Percentiles rank a stretch among this genome's conserved stretches.
Evolutionary conservation across 805 yeast species (phyloP).

Genomic region (Saccharomycopsis fibuligera): DNA sequence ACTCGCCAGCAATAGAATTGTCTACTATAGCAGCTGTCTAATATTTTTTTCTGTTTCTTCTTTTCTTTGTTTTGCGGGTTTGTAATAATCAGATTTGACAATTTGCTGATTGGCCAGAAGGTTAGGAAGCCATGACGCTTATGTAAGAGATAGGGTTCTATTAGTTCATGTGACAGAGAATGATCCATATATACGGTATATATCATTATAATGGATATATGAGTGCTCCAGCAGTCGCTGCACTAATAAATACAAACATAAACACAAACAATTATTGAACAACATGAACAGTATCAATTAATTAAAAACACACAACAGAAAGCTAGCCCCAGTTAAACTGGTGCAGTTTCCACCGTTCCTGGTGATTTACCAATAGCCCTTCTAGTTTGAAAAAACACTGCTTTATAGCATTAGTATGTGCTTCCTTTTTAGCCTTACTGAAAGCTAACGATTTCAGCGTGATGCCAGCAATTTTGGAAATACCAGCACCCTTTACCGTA

Average conservation of each 20-base stretch:
- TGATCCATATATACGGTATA: too few relatives aligned
- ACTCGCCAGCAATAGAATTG: neutral
- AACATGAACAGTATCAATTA: too few relatives aligned
- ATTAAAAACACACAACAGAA: too few relatives aligned
- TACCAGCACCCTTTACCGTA: slow-evolving; percentile 32
- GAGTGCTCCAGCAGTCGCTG: too few relatives aligned
- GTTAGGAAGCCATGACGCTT: neutral
- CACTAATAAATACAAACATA: too few relatives aligned
- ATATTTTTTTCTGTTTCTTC: neutral
- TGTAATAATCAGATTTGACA: slow-evolving; percentile 12
- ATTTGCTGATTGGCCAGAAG: slow-evolving; percentile 12
- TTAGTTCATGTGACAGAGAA: neutral
- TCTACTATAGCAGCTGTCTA: neutral
- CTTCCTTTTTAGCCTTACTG: slow-evolving; percentile 40
- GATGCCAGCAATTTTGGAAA: slow-evolving; percentile 31
- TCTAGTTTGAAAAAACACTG: slow-evolving; percentile 33
- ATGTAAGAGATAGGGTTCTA: neutral
- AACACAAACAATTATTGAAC: too few relatives aligned
- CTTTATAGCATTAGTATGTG: slow-evolving; percentile 40
- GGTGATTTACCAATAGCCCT: slow-evolving; percentile 16
- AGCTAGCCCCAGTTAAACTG: slow-evolving; percentile 7
- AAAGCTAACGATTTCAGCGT: slow-evolving; percentile 32
- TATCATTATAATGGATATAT: too few relatives aligned
- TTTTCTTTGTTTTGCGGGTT: slow-evolving; percentile 2
- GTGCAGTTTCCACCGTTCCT: slow-evolving; percentile 1